Evolutionary conservation across 2,329 filamentous ascomycete genomes (phyloP), one percentile per base, ranked within the genome.

Genomic region (Teratosphaeria pseudoeucalypti): DNA sequence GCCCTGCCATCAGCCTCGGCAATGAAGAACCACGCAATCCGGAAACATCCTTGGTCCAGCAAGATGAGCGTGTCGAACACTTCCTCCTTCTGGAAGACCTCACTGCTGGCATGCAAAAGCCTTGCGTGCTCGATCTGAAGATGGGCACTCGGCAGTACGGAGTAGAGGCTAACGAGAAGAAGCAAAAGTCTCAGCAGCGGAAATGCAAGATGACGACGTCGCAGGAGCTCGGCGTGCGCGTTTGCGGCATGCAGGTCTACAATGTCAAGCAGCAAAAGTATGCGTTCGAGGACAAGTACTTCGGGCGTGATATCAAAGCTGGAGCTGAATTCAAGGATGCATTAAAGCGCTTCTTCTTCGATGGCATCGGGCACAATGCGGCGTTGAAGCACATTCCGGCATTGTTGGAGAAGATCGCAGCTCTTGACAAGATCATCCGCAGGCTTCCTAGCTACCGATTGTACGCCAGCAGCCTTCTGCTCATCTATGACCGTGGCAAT

Each of bases 121-220:
- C 94, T 5, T 97, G 94, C 75, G 95, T 99, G 61, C 88, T 99
- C 74, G 94, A 99, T 71, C 79, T 99, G 63, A 99, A 99, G 73
- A 99, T 99, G 94, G 94, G 94, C 23, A 99, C 94, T 7, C 86
- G 94, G 2, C 94, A 99, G 71, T 97, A 96, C 72, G 94, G 94
- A 7, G 85, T 97, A 12, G 92, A 97, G 66, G 94, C 94, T 2
- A 86, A 83, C 57, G 85, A 90, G 52, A 95, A 95, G 78, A 99
- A 99, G 74, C 89, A 92, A 69, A 86, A 87, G 61, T 97, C 94
- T 0, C 94, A 99, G 73, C 85, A 90, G 60, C 86, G 90, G 66
- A 99, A 99, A 74, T 97, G 94, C 73, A 87, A 89, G 64, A 87
- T 84, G 63, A 99, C 94, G 0, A 99, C 94, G 0, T 97, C 94